Evolutionary conservation across 2,329 filamentous ascomycete genomes (phyloP).

Genomic region (Fusarium oligoseptatum): DNA sequence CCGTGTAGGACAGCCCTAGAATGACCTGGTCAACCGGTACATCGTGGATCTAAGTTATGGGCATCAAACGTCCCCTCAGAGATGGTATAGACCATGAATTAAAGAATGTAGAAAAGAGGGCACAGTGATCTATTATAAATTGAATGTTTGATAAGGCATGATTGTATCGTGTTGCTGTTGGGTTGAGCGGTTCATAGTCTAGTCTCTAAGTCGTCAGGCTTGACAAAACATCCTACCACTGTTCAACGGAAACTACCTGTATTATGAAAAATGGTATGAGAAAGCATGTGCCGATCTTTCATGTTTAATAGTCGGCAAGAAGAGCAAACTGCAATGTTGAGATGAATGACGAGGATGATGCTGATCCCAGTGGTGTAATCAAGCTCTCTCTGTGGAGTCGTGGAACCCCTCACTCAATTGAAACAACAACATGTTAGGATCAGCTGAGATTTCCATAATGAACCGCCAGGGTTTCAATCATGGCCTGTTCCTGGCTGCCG

Average conservation of each 20-base stretch:
- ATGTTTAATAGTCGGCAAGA: neutral
- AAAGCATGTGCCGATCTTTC: neutral
- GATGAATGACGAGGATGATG: neutral
- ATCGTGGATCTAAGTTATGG: neutral
- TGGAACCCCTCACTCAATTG: neutral
- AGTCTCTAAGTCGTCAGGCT: neutral
- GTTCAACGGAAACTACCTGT: neutral
- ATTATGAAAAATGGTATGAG: neutral
- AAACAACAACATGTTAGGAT: neutral
- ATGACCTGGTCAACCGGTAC: too few species aligned
- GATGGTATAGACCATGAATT: neutral
- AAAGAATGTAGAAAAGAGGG: too few species aligned
- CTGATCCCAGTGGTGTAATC: neutral
- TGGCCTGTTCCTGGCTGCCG: constrained; percentile 8
- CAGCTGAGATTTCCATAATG: neutral
- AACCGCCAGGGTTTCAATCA: constrained; percentile 1
- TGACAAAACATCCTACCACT: neutral
- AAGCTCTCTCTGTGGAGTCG: neutral
- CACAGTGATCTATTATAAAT: neutral
- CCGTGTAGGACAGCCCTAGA: neutral
- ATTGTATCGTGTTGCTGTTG: neutral
- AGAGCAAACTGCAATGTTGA: neutral
- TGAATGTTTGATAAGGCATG: too few species aligned
- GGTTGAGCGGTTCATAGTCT: neutral
- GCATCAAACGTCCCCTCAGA: neutral